Evolutionary conservation across 1,284 basidiomycete species (phyloP), one percentile per base, ranked within the genome.

Genomic region (Malassezia furfur): DNA sequence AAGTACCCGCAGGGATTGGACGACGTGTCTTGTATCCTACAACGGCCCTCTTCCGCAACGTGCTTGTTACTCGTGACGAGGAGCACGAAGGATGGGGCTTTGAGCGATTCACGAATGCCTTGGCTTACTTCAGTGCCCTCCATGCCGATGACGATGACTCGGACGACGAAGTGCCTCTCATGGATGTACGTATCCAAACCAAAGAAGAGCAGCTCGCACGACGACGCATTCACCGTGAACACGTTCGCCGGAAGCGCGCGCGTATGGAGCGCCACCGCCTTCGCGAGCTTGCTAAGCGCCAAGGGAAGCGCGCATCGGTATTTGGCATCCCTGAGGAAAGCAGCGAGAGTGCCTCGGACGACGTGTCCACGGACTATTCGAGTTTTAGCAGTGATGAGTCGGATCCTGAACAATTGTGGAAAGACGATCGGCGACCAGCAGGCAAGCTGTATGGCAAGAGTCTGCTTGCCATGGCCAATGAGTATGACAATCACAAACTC

Each of bases 1-100:
- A 64, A 12, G 67, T 69, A 14, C 71, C 71, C 2, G 46, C 51
- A 7, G 65, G 65, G 5, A 68, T 74, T 31, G 70, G 71, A 14
- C 59, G 70, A 19, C 61, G 71, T 46, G 70, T 65, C 25, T 64
- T 65, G n/a, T 63, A 57, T 21, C 65, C 66, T 2, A 68, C 63
- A 14, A 74, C 71, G 1, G 68, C 68, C 0, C 64, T 74, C 15
- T 74, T 74, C 60, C 62, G 71, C n/a, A 74, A 74, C 40, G 67
- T 66, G 38, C 68, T 74, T 4, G 68, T 67, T 3, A 63, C 61
- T 35, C 61, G 70, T 19, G 68, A 68, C 12, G 66, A 68, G 10
- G 71, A 74, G 39, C 57, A 61, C 5, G 68, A 72, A 25, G 71
- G 71, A n/a, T 74, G 70, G 70, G 71, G 71, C 19, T 74, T 64